Base-by-base conservation (phyloP, 2,329 filamentous ascomycete species). In the Grosmannia clavigera region DNA sequence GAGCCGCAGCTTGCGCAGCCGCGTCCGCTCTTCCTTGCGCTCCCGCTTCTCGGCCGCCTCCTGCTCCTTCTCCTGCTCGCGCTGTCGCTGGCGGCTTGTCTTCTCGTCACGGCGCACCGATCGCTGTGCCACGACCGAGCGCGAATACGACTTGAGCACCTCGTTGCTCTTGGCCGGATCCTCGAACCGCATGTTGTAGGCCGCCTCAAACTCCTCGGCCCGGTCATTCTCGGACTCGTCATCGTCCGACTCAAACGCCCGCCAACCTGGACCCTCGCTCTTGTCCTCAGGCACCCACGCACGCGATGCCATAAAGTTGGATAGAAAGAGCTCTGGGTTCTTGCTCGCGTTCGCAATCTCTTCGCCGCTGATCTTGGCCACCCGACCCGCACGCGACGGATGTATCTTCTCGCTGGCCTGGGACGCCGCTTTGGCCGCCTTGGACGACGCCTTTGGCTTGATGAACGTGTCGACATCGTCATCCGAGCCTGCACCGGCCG, bases 101-200 rank as follows among this genome's bases (percentile, higher is more conserved):
- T 81, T 80, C 58, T 94, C 90, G 61, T 96, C 91, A 63, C 92
- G 83, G 57, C 94, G 84, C 29, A 96, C 92, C 0, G 92, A 94
- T 65, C 88, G 87, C 64, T 87, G 85, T 48, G 86, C 86, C 46
- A 88, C 86, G 22, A 90, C 80, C 70, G 95, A 90, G 83, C 92
- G 87, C 60, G 92, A 87, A 74, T 96, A 95, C 6, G 92, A 90
- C 68, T 87, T 85, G 38, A 99, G 78, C 57, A 88, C 85, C 73
- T 96, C 90, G 69, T 96, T 96, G 67, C 89, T 85, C 69, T 89
- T 91, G 62, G 81, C 81, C 0, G 94, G 91, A 67, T 97, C 89
- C 71, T 99, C 94, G 68, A 99, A 99, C 40, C 94, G 87, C 74
- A 96, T 75, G 74, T 99, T 99, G 76, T 96, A 99, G 5, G 92